A percentile compares a stretch with the other conserved stretches of the same genome.
Conservation (phyloP, 2,329 filamentous ascomycete genomes). For the Xylaria sp. region DNA sequence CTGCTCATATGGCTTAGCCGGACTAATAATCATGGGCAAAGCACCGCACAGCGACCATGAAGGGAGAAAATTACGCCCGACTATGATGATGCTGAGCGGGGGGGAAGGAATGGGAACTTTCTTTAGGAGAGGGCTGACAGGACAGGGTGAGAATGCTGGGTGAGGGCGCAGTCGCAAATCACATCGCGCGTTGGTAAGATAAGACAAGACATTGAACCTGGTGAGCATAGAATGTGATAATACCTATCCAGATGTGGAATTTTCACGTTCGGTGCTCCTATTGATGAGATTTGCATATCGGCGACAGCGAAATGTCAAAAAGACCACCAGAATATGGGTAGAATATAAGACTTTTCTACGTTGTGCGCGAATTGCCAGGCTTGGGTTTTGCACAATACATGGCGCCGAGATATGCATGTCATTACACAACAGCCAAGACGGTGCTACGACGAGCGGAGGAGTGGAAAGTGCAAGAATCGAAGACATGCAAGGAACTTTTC, state of each 20-base stretch:
- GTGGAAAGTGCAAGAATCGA: not conserved
- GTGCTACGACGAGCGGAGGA: not conserved
- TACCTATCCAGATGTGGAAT: not conserved
- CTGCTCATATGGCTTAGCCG: not conserved
- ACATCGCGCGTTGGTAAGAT: not conserved
- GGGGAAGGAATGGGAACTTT: not conserved
- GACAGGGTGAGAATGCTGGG: not conserved
- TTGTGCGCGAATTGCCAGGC: not conserved
- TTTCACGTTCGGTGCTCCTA: not conserved
- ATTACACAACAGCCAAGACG: not conserved
- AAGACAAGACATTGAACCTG: not conserved
- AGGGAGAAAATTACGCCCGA: not conserved
- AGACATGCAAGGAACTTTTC: no score
- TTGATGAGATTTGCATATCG: not conserved
- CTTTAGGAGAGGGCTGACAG: not conserved
- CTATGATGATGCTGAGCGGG: not conserved
- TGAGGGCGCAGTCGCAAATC: constrained; percentile 4
- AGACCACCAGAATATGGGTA: not conserved
- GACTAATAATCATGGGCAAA: not conserved
- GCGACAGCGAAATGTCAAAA: not conserved
- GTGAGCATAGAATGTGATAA: not conserved
- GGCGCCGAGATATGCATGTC: not conserved
- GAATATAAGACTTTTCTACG: no score
- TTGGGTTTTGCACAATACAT: no score
- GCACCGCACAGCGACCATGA: not conserved